Evolutionary conservation across 139 green algal genomes (phyloP).

Genomic region (Picochlorum sp.): DNA sequence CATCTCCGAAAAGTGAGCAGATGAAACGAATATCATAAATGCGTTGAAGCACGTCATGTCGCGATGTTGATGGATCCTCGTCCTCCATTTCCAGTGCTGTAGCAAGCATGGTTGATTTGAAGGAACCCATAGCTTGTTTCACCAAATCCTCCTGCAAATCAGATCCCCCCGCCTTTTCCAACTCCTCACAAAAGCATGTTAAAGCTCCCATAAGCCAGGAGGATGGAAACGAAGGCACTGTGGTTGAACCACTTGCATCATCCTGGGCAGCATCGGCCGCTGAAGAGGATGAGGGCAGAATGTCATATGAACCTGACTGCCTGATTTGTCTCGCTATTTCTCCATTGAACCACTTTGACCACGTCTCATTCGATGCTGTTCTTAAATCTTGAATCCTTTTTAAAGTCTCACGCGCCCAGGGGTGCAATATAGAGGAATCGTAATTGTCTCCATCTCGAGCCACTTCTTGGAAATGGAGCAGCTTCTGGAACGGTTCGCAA

Average conservation of each 20-base stretch:
- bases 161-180: slow-evolving; percentile 53
- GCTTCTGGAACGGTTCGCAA: too few relatives aligned
- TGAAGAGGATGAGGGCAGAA: too few relatives aligned
- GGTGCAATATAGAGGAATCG: neutral
- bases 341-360: neutral
- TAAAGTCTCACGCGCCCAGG: neutral
- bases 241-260: slow-evolving; percentile 38
- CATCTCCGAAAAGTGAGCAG: slow-evolving; percentile 44
- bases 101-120: slow-evolving; percentile 58
- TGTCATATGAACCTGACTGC: too few relatives aligned
- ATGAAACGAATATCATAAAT: slow-evolving; percentile 79
- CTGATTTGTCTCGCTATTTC: neutral
- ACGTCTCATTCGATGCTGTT: neutral
- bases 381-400: neutral
- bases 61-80: too few relatives aligned
- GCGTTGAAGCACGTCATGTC: slow-evolving; percentile 80
- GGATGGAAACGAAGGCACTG: slow-evolving; percentile 63
- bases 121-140: slow-evolving; percentile 34
- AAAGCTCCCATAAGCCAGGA: slow-evolving; percentile 40
- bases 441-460: neutral
- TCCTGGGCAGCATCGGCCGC: too few relatives aligned
- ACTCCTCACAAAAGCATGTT: slow-evolving; percentile 42
- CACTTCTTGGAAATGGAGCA: neutral
- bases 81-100: too few relatives aligned
- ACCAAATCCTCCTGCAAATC: slow-evolving; percentile 44